Evolutionary conservation across 805 yeast species (phyloP), one percentile per base, ranked within the genome.

Genomic region (Myxozyma neotropica): DNA sequence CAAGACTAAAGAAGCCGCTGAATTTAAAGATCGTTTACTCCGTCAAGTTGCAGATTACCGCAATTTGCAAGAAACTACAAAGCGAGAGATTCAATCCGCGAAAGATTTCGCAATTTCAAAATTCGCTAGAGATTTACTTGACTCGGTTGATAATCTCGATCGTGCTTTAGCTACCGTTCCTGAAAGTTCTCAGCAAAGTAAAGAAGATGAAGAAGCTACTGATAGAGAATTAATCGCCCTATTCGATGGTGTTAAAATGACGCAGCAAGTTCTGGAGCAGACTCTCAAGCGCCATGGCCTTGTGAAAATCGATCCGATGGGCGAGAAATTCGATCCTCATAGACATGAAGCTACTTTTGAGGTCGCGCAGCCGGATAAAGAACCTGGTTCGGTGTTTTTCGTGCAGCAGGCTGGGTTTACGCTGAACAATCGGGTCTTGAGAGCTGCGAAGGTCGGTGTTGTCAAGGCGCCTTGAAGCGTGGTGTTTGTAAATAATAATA

Each of bases 381-480:
- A 88, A 75, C 89, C 96, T 17, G 96, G 96, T 61, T 87, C 96
- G 27, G 89, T 91, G 59, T 88, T 92, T 84, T 89, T 83, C 70
- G 97, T 92, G 61, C 96, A 91, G 77, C 96, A 88, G 77, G 81
- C 86, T 24, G 97, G 97, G 44, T 91, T 86, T 78, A 84, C 86
- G 60, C 80, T 90, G 70, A 90, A 90, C 77, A 84, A 87, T 69
- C 83, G 97, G 73, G 96, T 91, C 35, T 81, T 91, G 72, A 84
- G 97, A 77, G 96, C 97, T 33, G 96, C 97, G 59, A 91, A 91
- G 80, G 97, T 91, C 67, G 97, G 97, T 68, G 83, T 91, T 70
- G 97, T 91, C 67, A 89, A 87, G 77, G 6, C 33, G 4, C 23
- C 33, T 15, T 27, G 17, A 23, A 13, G 13, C 4, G 4, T n/a